Percentiles rank a stretch among this genome's conserved stretches.
Conservation (phyloP, 1,139 yeast genomes). For the Geotrichum restrictum region DNA sequence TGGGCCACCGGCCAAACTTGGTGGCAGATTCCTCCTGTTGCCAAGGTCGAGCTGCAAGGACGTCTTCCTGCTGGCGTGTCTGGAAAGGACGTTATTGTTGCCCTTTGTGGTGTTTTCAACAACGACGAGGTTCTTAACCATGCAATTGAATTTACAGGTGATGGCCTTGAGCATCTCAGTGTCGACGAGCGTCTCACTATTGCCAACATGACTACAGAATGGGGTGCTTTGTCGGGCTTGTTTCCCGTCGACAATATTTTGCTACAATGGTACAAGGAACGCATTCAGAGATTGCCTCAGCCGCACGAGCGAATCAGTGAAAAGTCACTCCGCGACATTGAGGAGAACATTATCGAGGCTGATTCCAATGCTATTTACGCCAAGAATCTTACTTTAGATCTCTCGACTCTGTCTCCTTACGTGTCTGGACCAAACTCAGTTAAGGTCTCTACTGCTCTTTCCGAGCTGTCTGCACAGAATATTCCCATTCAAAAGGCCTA, state of each 20-base stretch:
- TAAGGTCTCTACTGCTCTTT: constrained; percentile 75
- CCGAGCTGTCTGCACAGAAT: constrained; percentile 67
- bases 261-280: constrained; percentile 68
- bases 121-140: constrained; percentile 95
- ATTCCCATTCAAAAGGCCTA: constrained; percentile 89
- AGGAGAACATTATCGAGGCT: constrained; percentile 44
- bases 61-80: constrained; percentile 79
- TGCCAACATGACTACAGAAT: constrained; percentile 98
- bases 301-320: constrained; percentile 83
- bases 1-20: constrained; percentile 99
- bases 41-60: constrained; percentile 83
- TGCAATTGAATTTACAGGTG: constrained; percentile 94
- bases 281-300: constrained; percentile 63
- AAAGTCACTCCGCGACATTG: constrained; percentile 52
- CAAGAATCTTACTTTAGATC: constrained; percentile 76
- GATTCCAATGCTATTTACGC: constrained; percentile 83
- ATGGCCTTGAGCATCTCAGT: constrained; percentile 66
- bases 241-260: constrained; percentile 87
- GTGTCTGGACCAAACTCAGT: constrained; percentile 97
- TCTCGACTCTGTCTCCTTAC: constrained; percentile 81
- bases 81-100: constrained; percentile 95
- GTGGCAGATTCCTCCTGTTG: constrained; percentile 99
- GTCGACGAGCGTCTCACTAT: constrained; percentile 91
- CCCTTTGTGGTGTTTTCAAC: constrained; percentile 91
- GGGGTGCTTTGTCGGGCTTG: constrained; percentile 97